Evolutionary conservation across 257 asterid species (phyloP).

Genomic region (Fraxinus cuspidata): DNA sequence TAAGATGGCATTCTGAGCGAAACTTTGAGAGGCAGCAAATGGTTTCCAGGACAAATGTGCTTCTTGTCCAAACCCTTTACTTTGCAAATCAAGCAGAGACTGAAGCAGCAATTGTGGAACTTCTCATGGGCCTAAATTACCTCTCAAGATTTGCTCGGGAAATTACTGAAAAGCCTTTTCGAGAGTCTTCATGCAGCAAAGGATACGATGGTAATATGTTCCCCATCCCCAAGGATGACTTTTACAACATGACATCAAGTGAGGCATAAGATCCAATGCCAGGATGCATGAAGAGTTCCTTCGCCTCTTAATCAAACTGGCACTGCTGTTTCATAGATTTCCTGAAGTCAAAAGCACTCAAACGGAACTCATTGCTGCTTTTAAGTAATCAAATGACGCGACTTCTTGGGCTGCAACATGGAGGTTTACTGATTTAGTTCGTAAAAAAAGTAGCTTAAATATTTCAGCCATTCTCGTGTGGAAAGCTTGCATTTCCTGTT

Average conservation of each 20-base stretch:
- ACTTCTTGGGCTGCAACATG: neutral
- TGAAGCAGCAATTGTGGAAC: slow-evolving; percentile 4
- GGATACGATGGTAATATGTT: neutral
- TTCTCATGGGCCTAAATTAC: slow-evolving; percentile 5
- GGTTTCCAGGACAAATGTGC: slow-evolving; percentile 9
- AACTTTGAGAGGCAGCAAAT: slow-evolving; percentile 2
- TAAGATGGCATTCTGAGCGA: slow-evolving; percentile 1
- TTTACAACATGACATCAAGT: neutral
- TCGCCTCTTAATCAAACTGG: neutral
- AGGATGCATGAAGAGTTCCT: neutral
- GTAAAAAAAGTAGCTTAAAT: neutral
- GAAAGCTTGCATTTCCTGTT: neutral
- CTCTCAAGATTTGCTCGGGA: neutral
- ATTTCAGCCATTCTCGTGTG: neutral
- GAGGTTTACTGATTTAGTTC: neutral
- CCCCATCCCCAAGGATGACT: neutral
- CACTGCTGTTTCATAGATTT: neutral
- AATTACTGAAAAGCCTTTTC: slow-evolving; percentile 1
- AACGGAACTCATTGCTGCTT: neutral
- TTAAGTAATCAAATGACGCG: neutral
- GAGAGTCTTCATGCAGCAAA: neutral
- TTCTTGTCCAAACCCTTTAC: slow-evolving; percentile 1
- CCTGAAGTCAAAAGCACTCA: neutral
- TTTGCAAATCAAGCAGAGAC: slow-evolving; percentile 1
- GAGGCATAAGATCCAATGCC: neutral